Conservation (phyloP, 148 eudicot genomes). For the Chenopodium berlandieri region DNA sequence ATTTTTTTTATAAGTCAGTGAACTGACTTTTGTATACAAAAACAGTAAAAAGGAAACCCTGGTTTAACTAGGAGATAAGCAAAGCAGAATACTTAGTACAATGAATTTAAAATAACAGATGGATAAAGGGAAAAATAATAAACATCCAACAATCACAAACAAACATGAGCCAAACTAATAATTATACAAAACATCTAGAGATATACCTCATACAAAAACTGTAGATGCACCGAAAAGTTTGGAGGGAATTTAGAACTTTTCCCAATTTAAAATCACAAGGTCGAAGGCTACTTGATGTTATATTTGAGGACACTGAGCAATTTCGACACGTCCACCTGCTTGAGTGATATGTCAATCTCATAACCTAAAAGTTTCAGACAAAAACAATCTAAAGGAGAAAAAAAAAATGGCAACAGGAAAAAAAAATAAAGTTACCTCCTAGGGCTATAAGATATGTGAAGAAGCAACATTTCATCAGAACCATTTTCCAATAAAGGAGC, state of each 20-base stretch:
- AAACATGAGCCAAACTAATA: not conserved
- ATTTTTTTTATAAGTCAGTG: too few relatives aligned
- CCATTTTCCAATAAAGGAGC: constrained; percentile 47
- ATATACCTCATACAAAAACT: constrained; percentile 70
- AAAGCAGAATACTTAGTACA: not conserved
- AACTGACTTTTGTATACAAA: too few relatives aligned
- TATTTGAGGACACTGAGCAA: constrained; percentile 71
- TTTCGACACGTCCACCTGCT: constrained; percentile 87
- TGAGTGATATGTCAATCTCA: constrained; percentile 5
- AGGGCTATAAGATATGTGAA: constrained; percentile 89
- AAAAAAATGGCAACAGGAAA: not conserved
- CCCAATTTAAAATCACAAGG: constrained; percentile 98
- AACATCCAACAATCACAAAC: not conserved
- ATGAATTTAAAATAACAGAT: not conserved
- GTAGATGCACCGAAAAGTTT: constrained; percentile 69
- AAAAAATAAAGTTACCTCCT: constrained; percentile 57
- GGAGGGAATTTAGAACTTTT: constrained; percentile 64
- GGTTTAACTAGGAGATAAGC: too few relatives aligned
- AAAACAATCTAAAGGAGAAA: not conserved
- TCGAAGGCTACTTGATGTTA: constrained; percentile 75
- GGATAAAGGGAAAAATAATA: not conserved
- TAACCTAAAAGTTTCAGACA: not conserved
- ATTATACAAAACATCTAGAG: not conserved
- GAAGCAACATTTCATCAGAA: constrained; percentile 70
- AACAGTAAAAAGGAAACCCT: too few relatives aligned